Percentiles rank a stretch among this genome's conserved stretches.
Conservation (phyloP, 345 rosid species). For the Gossypium herbaceum region DNA sequence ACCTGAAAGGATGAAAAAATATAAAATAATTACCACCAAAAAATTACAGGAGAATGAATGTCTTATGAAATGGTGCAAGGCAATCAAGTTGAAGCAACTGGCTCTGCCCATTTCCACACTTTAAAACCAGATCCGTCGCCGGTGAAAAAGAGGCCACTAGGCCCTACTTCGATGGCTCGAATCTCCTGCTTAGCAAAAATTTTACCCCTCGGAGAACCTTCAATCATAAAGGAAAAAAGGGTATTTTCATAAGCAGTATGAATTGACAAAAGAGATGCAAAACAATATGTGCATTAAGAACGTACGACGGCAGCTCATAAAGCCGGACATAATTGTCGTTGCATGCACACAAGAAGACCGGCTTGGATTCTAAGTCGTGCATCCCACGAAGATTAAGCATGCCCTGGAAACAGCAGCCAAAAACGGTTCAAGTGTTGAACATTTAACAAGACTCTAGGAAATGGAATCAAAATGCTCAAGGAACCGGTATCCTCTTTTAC, state of each 20-base stretch:
- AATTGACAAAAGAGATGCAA: background rate
- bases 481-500: no score
- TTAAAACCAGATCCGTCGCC: conserved; percentile 92
- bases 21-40: background rate
- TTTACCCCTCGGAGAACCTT: conserved; percentile 81
- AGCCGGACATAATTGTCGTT: conserved; percentile 64
- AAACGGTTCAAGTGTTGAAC: background rate
- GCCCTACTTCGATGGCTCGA: conserved; percentile 73
- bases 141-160: conserved; percentile 79
- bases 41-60: conserved; percentile 8
- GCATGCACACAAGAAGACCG: conserved; percentile 69
- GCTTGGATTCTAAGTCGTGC: conserved; percentile 79
- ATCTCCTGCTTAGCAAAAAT: conserved; percentile 80
- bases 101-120: conserved; percentile 81
- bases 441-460: background rate
- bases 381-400: conserved; percentile 71
- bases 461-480: background rate
- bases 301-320: conserved; percentile 94
- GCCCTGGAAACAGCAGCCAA: conserved; percentile 41
- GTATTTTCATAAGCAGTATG: background rate
- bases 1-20: no score
- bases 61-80: background rate
- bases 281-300: background rate
- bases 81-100: conserved; percentile 30
- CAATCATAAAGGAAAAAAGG: conserved; percentile 7